These are phyloP conservation scores for Paxillus rubicundulus DNA, from an alignment of 768 basidiomycete genomes.

Conservation along the genomic window DNA sequence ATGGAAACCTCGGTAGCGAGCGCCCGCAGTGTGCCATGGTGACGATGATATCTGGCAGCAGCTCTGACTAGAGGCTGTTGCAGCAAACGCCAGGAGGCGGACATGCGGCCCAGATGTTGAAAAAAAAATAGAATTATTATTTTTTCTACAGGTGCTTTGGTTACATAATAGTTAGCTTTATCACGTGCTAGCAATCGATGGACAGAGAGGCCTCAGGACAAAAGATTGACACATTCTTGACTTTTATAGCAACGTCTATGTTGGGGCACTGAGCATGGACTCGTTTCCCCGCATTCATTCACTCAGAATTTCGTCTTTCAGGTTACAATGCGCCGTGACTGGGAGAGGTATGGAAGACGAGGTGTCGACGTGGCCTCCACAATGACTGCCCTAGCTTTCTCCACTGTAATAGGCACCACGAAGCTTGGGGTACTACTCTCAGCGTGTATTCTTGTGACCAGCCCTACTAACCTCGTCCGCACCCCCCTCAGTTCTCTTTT, in stretches of 20 bases:
- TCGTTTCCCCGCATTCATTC: constrained; percentile 13
- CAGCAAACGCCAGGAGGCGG: constrained; percentile 17
- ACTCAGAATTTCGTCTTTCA: neutral
- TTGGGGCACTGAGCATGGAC: constrained; percentile 17
- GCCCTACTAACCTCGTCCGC: constrained; percentile 2
- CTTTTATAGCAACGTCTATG: neutral
- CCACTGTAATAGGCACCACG: constrained; percentile 63
- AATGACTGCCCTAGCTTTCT: constrained; percentile 63
- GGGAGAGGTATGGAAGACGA: constrained; percentile 47
- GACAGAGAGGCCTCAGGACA: too few species aligned
- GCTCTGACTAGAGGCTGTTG: constrained; percentile 1
- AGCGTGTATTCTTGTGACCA: constrained; percentile 4
- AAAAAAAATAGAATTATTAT: too few species aligned
- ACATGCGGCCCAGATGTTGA: constrained; percentile 22
- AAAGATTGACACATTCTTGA: too few species aligned
- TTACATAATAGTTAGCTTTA: too few species aligned
- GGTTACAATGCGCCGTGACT: constrained; percentile 32
- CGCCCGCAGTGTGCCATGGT: constrained; percentile 11
- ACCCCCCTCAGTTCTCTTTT: constrained; percentile 57
- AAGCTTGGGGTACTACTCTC: constrained; percentile 60
- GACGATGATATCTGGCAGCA: neutral
- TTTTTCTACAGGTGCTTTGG: too few species aligned
- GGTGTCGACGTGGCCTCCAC: constrained; percentile 67
- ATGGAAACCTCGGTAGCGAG: constrained; percentile 35
- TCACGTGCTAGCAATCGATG: too few species aligned